Base-by-base conservation (phyloP, 306 rosid species). In the Herpetospermum pedunculosum region DNA sequence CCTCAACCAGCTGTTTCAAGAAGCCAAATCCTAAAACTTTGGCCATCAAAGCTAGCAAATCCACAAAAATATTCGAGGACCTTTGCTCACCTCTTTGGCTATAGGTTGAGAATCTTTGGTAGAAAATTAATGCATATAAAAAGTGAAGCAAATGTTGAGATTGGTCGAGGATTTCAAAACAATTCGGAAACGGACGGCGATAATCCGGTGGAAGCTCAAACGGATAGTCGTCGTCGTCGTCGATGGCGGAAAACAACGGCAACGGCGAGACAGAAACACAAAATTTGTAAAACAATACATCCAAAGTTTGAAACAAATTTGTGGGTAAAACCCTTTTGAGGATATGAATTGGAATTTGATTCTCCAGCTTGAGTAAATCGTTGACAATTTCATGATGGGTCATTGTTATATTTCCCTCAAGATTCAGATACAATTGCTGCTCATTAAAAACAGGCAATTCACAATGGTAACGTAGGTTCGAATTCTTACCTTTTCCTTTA, bases 71-170 rank as follows among this genome's bases (percentile, higher is more conserved):
- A 3, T 34, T 4, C 5, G 16, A 10, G 16, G 49, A 44, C 16
- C 49, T 44, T 44, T 44, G 16, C 2, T 4, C 16, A 11, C 37
- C 37, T n/a, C n/a, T n/a, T n/a, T n/a, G n/a, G n/a, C n/a, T n/a
- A 18, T 46, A 13, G 53, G 19, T 21, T 0, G 3, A 48, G 9
- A n/a, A 50, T 50, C 57, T n/a, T 50, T n/a, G 8, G 19, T 50
- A 50, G 57, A 65, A 7, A 41, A 65, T 3, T 23, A 40, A 65
- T 23, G 8, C 6, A 13, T 65, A 65, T 13, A 65, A 29, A 65
- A 65, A 65, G 43, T 65, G 72, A 8, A 65, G 50, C 50, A 65
- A 41, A 65, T 65, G 72, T 19, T 65, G 49, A 10, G 50, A 65
- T n/a, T 12, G 50, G 21, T 38, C 26, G 38, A 29, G 4, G 1